Evolutionary conservation across 2,329 filamentous ascomycete genomes (phyloP), one percentile per base, ranked within the genome.

Genomic region (Calonectria leucothoes): DNA sequence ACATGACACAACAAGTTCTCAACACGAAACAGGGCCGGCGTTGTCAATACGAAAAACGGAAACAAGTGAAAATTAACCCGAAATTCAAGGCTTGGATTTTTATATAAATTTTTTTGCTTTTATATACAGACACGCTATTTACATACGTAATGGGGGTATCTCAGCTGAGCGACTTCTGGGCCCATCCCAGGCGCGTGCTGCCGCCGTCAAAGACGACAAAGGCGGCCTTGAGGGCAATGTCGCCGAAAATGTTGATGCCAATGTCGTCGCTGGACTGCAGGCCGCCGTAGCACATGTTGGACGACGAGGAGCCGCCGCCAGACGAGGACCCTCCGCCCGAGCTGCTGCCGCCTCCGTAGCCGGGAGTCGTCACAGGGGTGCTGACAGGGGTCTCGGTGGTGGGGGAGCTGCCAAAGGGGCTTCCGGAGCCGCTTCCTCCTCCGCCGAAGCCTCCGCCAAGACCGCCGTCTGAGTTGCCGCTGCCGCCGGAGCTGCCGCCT

Each of bases 151-250:
- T 14, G 27, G 37, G 37, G 33, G 49, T 52, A 52, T 61, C 25
- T 39, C 23, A 61, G 35, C 55, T 61, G 52, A 72, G 49, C 6
- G 64, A 48, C 71, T 79, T 79, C 11, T 66, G 73, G 11, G 77
- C 77, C 75, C 78, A 81, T 17, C 79, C 79, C 39, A 81, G 66
- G 3, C 70, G 72, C 11, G 63, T 69, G 39, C 75, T 76, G 4
- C 74, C 75, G 6, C 72, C 86, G 78, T 91, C 88, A 80, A 91
- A 91, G 31, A 88, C 89, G 27, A 91, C 88, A 77, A 90, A 91
- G 75, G 90, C 88, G 27, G 89, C 88, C 83, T 91, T 91, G 82
- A 92, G 89, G 74, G 91, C 89, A 76, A 91, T 88, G 73, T 91
- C 90, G 23, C 90, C 90, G 79, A 90, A 91, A 79, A 95, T 93